Base-by-base conservation (phyloP, 2,329 filamentous ascomycete species). In the Talaromyces sp. region DNA sequence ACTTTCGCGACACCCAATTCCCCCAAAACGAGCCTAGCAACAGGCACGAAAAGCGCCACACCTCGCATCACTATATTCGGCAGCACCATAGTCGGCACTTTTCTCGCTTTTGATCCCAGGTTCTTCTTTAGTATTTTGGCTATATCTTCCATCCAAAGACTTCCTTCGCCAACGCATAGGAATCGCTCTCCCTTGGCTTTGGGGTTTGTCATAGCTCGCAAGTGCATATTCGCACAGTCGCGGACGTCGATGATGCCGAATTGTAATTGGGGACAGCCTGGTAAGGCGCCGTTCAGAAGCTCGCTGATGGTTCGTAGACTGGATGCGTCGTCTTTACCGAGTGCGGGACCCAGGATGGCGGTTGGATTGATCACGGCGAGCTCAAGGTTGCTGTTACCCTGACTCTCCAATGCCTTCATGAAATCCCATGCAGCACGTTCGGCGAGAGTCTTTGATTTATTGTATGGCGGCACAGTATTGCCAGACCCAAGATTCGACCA, bases 351-450 rank as follows among this genome's bases (percentile, higher is more conserved):
- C 13, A 71, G 71, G 13, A 78, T 68, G 6, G 59, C 69, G 1
- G 71, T 69, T 0, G 75, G 75, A 27, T 72, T 72, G 54, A 77
- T 68, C 1, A 70, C 69, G 1, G 70, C 65, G 1, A 77, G 67
- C 56, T 77, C 75, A 25, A 76, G 67, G 0, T 54, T 56, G 5
- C 53, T 65, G 15, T 70, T 73, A 67, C 73, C 70, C 8, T 51
- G 47, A 17, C 13, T 51, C 6, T 51, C 47, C 47, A 51, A 51
- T 6, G 69, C 68, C 19, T 70, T 63, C 17, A 76, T 71, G 49
- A 69, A 78, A 5, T 76, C 72, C 76, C 75, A 77, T 3, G 76
- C 76, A 1, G 74, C 71, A 2, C 61, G 64, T 66, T 77, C 75
- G 1, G 75, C 76, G 25, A 78, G 51, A 0, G 72, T 76, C 67